These are phyloP conservation scores for Cercospora sesami DNA, from an alignment of 2,329 filamentous ascomycete genomes.

Conservation along the genomic window DNA sequence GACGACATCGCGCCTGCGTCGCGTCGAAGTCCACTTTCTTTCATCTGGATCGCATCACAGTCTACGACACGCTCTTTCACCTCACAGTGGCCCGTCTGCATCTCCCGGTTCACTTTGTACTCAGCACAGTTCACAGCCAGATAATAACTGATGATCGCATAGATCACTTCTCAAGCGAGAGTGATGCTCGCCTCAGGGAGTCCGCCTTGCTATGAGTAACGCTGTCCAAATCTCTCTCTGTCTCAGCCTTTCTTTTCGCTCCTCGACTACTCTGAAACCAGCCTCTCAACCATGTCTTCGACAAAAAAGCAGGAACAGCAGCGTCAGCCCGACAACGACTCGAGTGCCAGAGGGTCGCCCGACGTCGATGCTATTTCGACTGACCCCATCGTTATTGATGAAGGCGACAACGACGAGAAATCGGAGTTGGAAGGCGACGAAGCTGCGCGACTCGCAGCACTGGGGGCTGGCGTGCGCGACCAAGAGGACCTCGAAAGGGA, in stretches of 20 bases:
- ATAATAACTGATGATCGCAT: background rate
- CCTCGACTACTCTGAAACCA: background rate
- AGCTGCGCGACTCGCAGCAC: conserved; percentile 42
- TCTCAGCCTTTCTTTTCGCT: background rate
- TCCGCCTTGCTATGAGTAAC: conserved; percentile 14
- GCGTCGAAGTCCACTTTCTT: conserved; percentile 9
- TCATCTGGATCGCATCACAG: background rate
- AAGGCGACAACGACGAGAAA: conserved; percentile 2
- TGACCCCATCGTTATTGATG: background rate
- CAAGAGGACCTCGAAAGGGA: conserved; percentile 90
- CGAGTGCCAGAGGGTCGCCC: background rate
- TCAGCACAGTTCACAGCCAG: background rate
- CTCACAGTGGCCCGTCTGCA: background rate
- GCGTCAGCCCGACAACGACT: background rate
- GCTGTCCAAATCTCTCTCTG: conserved; percentile 2
- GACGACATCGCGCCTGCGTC: conserved; percentile 4
- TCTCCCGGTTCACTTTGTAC: background rate
- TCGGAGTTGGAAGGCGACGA: conserved; percentile 34
- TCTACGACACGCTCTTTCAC: background rate
- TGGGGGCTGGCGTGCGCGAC: conserved; percentile 61
- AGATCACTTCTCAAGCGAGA: background rate
- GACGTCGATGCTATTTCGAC: background rate
- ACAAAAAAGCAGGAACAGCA: background rate
- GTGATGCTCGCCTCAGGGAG: conserved; percentile 11
- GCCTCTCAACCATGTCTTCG: conserved; percentile 8